Conservation (phyloP, 768 basidiomycete genomes). For the Leccinum subtestaceum region DNA sequence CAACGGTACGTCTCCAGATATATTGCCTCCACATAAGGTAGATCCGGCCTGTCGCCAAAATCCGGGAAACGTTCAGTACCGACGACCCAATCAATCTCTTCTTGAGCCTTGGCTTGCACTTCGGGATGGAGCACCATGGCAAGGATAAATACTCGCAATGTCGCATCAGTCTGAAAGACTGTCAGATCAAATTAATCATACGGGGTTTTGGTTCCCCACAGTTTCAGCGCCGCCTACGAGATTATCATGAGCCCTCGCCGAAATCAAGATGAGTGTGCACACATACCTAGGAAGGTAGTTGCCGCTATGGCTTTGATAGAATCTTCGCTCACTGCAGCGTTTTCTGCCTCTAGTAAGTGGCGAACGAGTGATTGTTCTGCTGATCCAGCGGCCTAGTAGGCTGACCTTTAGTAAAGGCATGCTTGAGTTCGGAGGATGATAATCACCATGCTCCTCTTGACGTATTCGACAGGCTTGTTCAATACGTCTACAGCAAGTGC, state of each 20-base stretch:
- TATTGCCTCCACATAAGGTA: constrained; percentile 34
- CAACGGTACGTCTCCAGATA: constrained; percentile 33
- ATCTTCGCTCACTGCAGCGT: constrained; percentile 3
- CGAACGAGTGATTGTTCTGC: constrained; percentile 23
- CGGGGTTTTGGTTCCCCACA: constrained; percentile 10
- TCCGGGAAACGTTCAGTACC: constrained; percentile 31
- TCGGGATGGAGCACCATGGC: constrained; percentile 35
- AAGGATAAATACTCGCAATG: constrained; percentile 27
- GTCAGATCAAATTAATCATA: background rate
- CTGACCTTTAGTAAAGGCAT: background rate
- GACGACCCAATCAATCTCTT: constrained; percentile 32
- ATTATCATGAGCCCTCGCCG: background rate
- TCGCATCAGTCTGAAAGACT: constrained; percentile 11
- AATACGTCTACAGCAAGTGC: constrained; percentile 23
- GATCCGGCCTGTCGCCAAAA: constrained; percentile 22
- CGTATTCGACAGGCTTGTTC: constrained; percentile 19
- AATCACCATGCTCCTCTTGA: constrained; percentile 23
- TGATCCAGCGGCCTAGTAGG: constrained; percentile 19
- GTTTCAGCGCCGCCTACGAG: constrained; percentile 27
- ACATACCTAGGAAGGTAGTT: constrained; percentile 24
- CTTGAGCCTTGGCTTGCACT: constrained; percentile 29
- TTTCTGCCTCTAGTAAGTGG: constrained; percentile 11
- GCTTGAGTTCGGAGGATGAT: background rate
- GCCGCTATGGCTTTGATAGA: constrained; percentile 23
- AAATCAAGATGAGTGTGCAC: background rate